Percentiles rank a stretch among this genome's conserved stretches.
Conservation (phyloP, 805 yeast genomes). For the Maudiozyma pseudohumilis region DNA sequence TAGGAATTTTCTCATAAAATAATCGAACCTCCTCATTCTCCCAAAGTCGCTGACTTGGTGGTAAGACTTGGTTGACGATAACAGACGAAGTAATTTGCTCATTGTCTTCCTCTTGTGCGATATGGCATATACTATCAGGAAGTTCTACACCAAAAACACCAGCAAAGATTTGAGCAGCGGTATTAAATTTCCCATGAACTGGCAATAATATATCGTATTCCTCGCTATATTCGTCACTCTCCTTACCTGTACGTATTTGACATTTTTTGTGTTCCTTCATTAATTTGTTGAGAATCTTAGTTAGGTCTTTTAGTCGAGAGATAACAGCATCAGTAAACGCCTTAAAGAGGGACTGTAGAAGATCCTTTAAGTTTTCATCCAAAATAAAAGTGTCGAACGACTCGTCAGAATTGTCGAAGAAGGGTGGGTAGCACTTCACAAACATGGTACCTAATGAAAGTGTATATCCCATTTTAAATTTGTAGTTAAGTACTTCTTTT, state of each 20-base stretch:
- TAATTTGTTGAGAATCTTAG: conserved; percentile 29
- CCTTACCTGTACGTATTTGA: conserved; percentile 58
- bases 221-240: conserved; percentile 32
- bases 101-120: conserved; percentile 15
- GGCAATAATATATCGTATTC: conserved; percentile 29
- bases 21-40: conserved; percentile 51
- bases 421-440: conserved; percentile 36
- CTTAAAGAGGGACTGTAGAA: conserved; percentile 32
- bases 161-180: conserved; percentile 35
- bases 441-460: conserved; percentile 38
- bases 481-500: conserved; percentile 36
- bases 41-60: conserved; percentile 38
- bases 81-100: conserved; percentile 20
- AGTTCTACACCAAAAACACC: conserved; percentile 32
- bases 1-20: conserved; percentile 53
- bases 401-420: conserved; percentile 26
- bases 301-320: conserved; percentile 29
- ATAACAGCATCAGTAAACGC: conserved; percentile 37
- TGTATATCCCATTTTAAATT: conserved; percentile 29
- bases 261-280: conserved; percentile 39
- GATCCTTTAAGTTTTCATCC: conserved; percentile 19
- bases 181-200: conserved; percentile 37
- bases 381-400: conserved; percentile 20
- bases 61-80: conserved; percentile 17
- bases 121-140: conserved; percentile 28